These are phyloP conservation scores for Ustilago shanxiensis DNA, from an alignment of 1,284 basidiomycete species.

Conservation along the genomic window DNA sequence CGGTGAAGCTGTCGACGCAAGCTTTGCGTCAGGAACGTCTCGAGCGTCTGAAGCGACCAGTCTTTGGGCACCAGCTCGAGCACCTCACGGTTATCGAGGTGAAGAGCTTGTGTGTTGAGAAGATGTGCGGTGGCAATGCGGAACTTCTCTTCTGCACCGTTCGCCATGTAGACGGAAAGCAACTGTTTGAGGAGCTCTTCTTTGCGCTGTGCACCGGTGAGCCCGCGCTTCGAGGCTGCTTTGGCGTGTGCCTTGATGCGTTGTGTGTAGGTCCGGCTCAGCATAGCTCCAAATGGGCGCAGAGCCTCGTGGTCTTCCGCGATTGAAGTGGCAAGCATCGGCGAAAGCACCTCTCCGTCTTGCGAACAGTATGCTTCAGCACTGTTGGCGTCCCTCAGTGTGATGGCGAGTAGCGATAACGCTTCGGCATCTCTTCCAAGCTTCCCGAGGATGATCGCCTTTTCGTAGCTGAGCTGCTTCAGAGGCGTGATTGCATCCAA, in stretches of 20 bases:
- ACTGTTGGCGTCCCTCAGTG: conserved; percentile 56
- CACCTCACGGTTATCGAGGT: conserved; percentile 56
- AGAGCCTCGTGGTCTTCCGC: conserved; percentile 41
- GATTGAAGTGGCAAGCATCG: conserved; percentile 47
- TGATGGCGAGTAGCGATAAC: conserved; percentile 51
- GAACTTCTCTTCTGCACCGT: conserved; percentile 47
- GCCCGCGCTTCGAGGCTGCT: conserved; percentile 12
- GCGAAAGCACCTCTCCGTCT: conserved; percentile 54
- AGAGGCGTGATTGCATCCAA: conserved; percentile 26
- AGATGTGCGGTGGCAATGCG: conserved; percentile 58
- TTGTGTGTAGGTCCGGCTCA: conserved; percentile 41
- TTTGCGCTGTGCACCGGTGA: conserved; percentile 26
- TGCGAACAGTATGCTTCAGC: conserved; percentile 64
- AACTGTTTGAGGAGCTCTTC: conserved; percentile 45
- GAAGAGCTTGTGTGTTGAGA: conserved; percentile 56
- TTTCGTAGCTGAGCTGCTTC: conserved; percentile 43
- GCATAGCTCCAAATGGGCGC: conserved; percentile 42
- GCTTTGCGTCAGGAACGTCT: conserved; percentile 57
- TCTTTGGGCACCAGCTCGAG: conserved; percentile 53
- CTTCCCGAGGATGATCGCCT: conserved; percentile 57
- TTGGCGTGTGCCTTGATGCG: conserved; percentile 40
- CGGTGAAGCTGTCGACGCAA: conserved; percentile 52
- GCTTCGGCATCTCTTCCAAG: conserved; percentile 55
- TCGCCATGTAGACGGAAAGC: conserved; percentile 50
- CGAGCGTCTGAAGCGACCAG: conserved; percentile 58